A percentile compares a stretch with the other conserved stretches of the same genome.
These are phyloP conservation scores for Bipolaris cookei DNA, from an alignment of 2,329 filamentous ascomycete species.

Conservation along the genomic window DNA sequence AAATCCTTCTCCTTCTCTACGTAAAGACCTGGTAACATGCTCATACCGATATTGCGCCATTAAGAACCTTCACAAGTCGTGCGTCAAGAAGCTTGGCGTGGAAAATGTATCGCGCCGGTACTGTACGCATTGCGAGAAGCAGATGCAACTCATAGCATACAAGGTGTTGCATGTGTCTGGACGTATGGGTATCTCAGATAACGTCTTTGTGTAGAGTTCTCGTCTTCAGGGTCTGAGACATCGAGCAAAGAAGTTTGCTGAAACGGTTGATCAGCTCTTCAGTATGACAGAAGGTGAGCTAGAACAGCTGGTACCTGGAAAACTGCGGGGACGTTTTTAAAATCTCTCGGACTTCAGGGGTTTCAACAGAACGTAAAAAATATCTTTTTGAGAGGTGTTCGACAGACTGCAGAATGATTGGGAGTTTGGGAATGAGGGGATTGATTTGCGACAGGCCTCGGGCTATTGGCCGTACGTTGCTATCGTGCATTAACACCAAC, in stretches of 20 bases:
- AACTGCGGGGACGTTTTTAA: too few species aligned
- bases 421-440: too few species aligned
- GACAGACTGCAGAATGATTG: too few species aligned
- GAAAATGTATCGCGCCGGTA: constrained; percentile 34
- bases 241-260: too few species aligned
- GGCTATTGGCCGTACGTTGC: not conserved
- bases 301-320: not conserved
- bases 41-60: constrained; percentile 24
- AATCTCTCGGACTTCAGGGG: too few species aligned
- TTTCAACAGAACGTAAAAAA: too few species aligned
- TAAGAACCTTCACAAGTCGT: constrained; percentile 31
- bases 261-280: too few species aligned
- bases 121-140: constrained; percentile 29
- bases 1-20: not conserved
- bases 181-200: constrained; percentile 5
- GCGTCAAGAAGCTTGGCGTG: constrained; percentile 27
- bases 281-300: too few species aligned
- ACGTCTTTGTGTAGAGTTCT: not conserved
- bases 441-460: not conserved
- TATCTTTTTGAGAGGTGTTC: too few species aligned
- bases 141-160: constrained; percentile 22
- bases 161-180: constrained; percentile 13
- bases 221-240: not conserved
- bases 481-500: not conserved
- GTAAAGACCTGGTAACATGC: constrained; percentile 20